Percentiles rank a stretch among this genome's conserved stretches.
Conservation (phyloP, 2,329 filamentous ascomycete genomes). For the Didymosphaeria variabile region DNA sequence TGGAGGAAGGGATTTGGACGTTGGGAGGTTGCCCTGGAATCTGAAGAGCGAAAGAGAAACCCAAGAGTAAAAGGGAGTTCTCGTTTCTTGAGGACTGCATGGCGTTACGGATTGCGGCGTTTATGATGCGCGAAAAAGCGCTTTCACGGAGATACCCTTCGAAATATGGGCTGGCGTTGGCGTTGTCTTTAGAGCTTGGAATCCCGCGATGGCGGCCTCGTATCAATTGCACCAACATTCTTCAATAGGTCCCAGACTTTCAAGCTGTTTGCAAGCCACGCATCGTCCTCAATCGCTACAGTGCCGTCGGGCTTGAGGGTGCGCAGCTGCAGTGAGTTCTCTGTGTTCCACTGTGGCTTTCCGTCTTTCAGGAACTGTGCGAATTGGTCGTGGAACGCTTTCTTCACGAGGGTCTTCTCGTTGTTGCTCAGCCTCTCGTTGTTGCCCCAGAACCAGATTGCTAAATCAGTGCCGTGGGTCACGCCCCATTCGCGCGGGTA, state of each 20-base stretch:
- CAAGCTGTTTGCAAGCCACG: conserved; percentile 57
- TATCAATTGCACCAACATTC: conserved; percentile 25
- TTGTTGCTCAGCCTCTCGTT: conserved; percentile 50
- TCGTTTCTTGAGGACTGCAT: background rate
- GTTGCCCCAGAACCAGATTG: conserved; percentile 66
- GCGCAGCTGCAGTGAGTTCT: conserved; percentile 51
- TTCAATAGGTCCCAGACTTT: conserved; percentile 57
- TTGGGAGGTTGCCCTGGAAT: conserved; percentile 18
- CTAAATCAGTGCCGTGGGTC: conserved; percentile 63
- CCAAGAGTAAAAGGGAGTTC: background rate
- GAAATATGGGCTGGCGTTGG: conserved; percentile 1
- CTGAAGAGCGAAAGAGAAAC: background rate
- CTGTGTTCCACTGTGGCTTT: conserved; percentile 52
- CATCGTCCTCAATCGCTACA: conserved; percentile 58
- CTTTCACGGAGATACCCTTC: conserved; percentile 8
- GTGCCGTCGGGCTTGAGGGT: conserved; percentile 57
- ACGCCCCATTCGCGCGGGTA: conserved; percentile 61
- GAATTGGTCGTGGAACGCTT: conserved; percentile 51
- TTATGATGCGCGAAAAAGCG: background rate
- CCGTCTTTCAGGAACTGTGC: conserved; percentile 53
- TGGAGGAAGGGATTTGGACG: conserved; percentile 11
- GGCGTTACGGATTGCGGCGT: conserved; percentile 6
- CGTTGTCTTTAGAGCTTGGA: conserved; percentile 21
- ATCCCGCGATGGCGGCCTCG: conserved; percentile 15
- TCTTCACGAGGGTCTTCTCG: conserved; percentile 56